These are phyloP conservation scores for Boletellus deceptivus DNA, from an alignment of 1,284 basidiomycete species.

Conservation along the genomic window DNA sequence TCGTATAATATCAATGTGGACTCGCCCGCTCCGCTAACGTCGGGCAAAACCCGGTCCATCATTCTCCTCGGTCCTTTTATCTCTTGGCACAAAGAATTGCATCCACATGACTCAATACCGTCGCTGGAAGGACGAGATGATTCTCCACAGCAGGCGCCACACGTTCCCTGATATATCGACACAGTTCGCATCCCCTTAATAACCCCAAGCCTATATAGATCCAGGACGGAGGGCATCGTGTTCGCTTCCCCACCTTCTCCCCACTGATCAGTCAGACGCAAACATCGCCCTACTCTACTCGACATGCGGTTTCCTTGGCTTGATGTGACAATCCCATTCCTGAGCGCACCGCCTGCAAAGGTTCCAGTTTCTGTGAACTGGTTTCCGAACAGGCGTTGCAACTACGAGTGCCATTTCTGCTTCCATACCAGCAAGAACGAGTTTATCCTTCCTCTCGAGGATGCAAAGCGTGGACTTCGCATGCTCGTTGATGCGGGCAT, in stretches of 20 bases:
- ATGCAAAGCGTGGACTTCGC: slow-evolving; percentile 38
- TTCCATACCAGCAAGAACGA: slow-evolving; percentile 41
- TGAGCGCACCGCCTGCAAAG: slow-evolving; percentile 6
- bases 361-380: slow-evolving; percentile 26
- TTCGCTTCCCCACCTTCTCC: neutral
- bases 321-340: slow-evolving; percentile 18
- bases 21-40: too few relatives aligned
- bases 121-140: neutral
- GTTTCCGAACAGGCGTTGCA: slow-evolving; percentile 31
- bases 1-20: too few relatives aligned
- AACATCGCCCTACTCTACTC: neutral
- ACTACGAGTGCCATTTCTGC: slow-evolving; percentile 39
- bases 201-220: neutral
- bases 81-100: too few relatives aligned
- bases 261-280: neutral
- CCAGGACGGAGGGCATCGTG: neutral
- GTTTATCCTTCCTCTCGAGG: slow-evolving; percentile 35
- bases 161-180: neutral
- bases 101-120: too few relatives aligned
- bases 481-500: slow-evolving; percentile 39
- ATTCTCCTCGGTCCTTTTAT: too few relatives aligned
- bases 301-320: slow-evolving; percentile 24
- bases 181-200: neutral
- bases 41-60: too few relatives aligned
- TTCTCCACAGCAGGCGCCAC: neutral